A percentile compares a stretch with the other conserved stretches of the same genome.
Evolutionary conservation across 2,329 filamentous ascomycete species (phyloP).

Genomic region (Xylariaceae sp.): DNA sequence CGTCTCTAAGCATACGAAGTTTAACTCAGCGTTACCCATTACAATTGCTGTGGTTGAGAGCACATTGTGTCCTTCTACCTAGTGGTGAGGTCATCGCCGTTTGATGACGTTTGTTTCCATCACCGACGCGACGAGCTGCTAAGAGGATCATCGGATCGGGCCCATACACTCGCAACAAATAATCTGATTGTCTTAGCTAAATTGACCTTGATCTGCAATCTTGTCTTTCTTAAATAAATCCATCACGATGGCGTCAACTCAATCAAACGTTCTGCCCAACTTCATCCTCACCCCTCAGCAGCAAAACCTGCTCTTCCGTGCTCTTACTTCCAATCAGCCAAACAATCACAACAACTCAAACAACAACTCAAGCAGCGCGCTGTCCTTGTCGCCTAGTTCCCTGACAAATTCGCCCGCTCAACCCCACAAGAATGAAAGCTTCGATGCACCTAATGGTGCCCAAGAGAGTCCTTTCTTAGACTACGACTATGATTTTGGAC

Average conservation of each 20-base stretch:
- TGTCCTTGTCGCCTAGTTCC: conserved; percentile 52
- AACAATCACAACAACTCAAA: conserved; percentile 40
- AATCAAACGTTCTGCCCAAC: conserved; percentile 49
- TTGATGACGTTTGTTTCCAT: conserved; percentile 14
- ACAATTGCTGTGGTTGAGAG: conserved; percentile 22
- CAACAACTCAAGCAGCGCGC: conserved; percentile 40
- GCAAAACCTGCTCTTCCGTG: conserved; percentile 74
- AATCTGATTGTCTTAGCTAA: conserved; percentile 4
- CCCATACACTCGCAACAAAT: conserved; percentile 8
- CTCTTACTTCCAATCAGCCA: conserved; percentile 71
- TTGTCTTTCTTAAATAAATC: conserved; percentile 12
- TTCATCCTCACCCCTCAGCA: conserved; percentile 76
- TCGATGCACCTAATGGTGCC: conserved; percentile 42
- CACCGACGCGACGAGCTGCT: conserved; percentile 14
- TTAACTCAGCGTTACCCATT: conserved; percentile 13
- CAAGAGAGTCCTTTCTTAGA: conserved; percentile 84
- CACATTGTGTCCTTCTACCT: conserved; percentile 1
- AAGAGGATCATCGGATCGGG: conserved; percentile 21
- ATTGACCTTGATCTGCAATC: conserved; percentile 4
- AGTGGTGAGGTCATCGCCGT: conserved; percentile 13
- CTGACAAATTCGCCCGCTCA: conserved; percentile 54
- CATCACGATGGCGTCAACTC: conserved; percentile 54
- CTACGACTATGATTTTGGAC: conserved; percentile 77
- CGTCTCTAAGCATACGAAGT: conserved; percentile 13
- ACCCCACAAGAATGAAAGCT: conserved; percentile 37